Evolutionary conservation across 768 basidiomycete species (phyloP), one percentile per base, ranked within the genome.

Genomic region (Amanita rimosa): DNA sequence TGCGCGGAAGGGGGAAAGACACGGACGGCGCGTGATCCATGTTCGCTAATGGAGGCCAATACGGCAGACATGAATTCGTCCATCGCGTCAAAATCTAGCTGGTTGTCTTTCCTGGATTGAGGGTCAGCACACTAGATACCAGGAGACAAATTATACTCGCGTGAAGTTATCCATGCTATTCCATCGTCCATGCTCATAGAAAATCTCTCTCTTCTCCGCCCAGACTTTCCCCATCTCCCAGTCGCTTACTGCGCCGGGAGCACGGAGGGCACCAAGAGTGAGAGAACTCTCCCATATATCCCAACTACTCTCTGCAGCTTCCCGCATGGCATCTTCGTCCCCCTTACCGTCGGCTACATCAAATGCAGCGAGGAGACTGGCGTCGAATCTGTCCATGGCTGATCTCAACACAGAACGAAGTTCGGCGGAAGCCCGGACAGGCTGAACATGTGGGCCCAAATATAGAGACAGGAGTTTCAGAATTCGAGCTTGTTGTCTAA

Each of bases 201-300:
- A 92, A 17, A 97, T 81, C 62, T 95, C 93, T 39, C 86, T 70
- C 68, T 95, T 94, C 66, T 99, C 94, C 1, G 88, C 83, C 90
- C 95, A 99, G 14, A 94, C 83, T 54, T 90, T 84, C 0, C 89
- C 89, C 72, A 96, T 81, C 64, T 95, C 94, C 89, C 89, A 94
- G 50, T 90, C 85, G 63, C 71, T 29, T 57, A 63, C 41, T 41
- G 16, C 31, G 27, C 40, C 33, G n/a, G 34, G 10, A 6, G 38
- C 14, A 14, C 37, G 33, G 2, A 14, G 29, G 16, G 35, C 36
- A 7, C 44, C 50, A 26, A 49, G 37, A 39, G 17, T n/a, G 13
- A 69, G 62, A 10, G 52, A 50, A 11, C 55, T 64, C 48, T 74
- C 73, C 76, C 83, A 86, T 0, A 96, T 78, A 53, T 85, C 78